Percentiles rank a stretch among this genome's conserved stretches.
Evolutionary conservation across 2,329 filamentous ascomycete genomes (phyloP).

Genomic region (Aspergillus alliaceus): DNA sequence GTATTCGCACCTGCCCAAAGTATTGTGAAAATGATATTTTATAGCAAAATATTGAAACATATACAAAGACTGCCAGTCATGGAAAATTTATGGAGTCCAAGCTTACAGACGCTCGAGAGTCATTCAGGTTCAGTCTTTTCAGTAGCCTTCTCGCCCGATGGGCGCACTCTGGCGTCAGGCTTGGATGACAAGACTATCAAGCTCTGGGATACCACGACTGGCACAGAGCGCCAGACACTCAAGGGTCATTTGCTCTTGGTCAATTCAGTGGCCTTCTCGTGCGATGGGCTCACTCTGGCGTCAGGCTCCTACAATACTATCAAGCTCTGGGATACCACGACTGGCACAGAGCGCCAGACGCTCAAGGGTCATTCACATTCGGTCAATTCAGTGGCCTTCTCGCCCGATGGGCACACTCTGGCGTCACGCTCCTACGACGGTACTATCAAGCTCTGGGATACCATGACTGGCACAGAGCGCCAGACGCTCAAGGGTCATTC

Average conservation of each 20-base stretch:
- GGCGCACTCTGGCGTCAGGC: conserved; percentile 2
- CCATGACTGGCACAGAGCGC: too few species aligned
- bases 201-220: background rate
- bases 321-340: background rate
- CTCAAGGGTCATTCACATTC: too few species aligned
- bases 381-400: too few species aligned
- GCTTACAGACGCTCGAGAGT: background rate
- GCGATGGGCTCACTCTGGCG: too few species aligned
- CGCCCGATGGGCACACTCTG: too few species aligned
- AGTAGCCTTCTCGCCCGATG: conserved; percentile 11
- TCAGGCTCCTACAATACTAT: conserved; percentile 13
- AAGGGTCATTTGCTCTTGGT: background rate
- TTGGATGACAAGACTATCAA: too few species aligned
- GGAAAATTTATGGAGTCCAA: background rate
- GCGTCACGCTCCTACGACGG: too few species aligned
- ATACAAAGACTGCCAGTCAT: background rate
- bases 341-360: too few species aligned
- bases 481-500: too few species aligned
- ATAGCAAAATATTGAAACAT: background rate
- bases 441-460: too few species aligned
- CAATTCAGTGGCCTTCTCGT: conserved; percentile 21
- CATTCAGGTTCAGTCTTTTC: background rate
- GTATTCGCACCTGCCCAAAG: background rate
- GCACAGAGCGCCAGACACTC: background rate
- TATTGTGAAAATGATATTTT: background rate